A percentile compares a stretch with the other conserved stretches of the same genome.
Evolutionary conservation across 306 rosid species (phyloP).

Genomic region (Arachis stenosperma): DNA sequence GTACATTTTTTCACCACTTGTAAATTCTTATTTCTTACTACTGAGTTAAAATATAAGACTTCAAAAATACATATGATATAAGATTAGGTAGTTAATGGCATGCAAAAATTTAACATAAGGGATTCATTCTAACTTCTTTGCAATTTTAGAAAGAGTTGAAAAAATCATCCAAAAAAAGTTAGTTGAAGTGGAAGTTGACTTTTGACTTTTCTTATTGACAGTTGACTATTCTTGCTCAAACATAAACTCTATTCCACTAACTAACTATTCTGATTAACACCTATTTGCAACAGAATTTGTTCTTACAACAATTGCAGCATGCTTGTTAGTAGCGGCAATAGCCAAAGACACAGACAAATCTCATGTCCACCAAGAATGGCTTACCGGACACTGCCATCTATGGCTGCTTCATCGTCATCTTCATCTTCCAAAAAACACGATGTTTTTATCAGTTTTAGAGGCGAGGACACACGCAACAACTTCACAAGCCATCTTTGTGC

Average conservation of each 20-base stretch:
- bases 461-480: conserved; percentile 29
- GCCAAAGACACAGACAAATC: conserved; percentile 1
- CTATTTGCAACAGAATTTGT: not conserved
- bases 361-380: conserved; percentile 33
- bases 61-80: too few species aligned
- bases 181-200: not conserved
- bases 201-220: not conserved
- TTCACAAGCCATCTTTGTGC: conserved; percentile 36
- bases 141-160: too few species aligned
- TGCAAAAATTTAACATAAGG: too few species aligned
- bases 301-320: not conserved
- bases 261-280: not conserved
- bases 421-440: conserved; percentile 14
- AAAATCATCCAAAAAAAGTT: too few species aligned
- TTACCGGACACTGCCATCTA: not conserved
- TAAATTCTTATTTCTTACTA: too few species aligned
- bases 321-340: not conserved
- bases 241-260: not conserved
- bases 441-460: conserved; percentile 36
- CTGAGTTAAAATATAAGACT: too few species aligned
- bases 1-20: too few species aligned
- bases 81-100: too few species aligned
- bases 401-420: not conserved
- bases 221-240: not conserved
- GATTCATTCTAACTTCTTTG: too few species aligned